phyloP scores from a whole-genome alignment of 768 basidiomycete genomes.

The Rhizopogon roseolus region DNA sequence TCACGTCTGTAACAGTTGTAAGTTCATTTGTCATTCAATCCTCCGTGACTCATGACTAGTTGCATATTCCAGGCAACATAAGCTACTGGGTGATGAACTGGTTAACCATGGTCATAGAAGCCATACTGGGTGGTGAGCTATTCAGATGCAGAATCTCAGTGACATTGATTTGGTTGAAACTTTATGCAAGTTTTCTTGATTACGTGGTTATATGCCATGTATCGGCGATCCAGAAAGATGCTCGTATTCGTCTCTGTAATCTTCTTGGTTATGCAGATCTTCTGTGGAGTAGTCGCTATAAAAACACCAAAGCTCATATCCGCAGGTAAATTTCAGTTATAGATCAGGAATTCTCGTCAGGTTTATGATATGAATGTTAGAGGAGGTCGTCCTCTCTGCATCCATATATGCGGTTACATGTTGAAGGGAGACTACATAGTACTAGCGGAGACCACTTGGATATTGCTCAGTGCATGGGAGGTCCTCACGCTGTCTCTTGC shows the following conservation, averaged over 20 bases:
- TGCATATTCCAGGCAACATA: neutral
- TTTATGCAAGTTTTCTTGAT: neutral
- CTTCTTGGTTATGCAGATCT: neutral
- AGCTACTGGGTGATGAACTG: neutral
- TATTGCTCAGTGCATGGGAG: neutral
- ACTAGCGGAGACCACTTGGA: neutral
- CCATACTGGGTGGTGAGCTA: neutral
- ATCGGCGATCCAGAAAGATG: neutral
- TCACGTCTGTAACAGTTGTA: neutral
- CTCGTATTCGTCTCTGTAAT: neutral
- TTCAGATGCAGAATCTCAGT: neutral
- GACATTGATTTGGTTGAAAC: neutral
- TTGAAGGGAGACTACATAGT: neutral
- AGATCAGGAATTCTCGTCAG: neutral
- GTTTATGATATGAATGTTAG: neutral
- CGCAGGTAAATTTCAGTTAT: neutral
- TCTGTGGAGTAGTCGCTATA: neutral
- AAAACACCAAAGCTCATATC: neutral
- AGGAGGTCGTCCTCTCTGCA: neutral
- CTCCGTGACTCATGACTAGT: neutral
- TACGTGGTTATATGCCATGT: neutral
- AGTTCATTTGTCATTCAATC: neutral
- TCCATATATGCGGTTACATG: neutral
- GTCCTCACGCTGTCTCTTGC: neutral
- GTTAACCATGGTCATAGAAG: neutral